These are phyloP conservation scores for Trypethelium eluteriae DNA, from an alignment of 495 filamentous ascomycete species.

Conservation along the genomic window DNA sequence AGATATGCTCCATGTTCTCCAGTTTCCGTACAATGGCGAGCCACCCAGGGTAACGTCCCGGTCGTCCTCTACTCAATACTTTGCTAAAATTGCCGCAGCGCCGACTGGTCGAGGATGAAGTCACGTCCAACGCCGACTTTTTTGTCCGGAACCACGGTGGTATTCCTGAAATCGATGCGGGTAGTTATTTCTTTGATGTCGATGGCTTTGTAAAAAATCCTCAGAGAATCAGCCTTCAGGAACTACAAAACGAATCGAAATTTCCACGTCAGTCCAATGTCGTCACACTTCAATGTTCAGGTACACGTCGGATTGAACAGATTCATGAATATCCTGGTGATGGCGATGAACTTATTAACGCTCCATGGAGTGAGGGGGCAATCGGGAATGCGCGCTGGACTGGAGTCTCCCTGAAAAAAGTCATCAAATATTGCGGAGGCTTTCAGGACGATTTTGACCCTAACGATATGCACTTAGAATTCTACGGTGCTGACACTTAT, in stretches of 20 bases:
- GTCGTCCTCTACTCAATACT: background rate
- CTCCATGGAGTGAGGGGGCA: conserved; percentile 60
- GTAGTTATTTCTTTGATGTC: conserved; percentile 44
- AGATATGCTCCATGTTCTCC: conserved; percentile 61
- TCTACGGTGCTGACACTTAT: conserved; percentile 58
- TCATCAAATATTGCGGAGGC: conserved; percentile 59
- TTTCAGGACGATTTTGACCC: conserved; percentile 33
- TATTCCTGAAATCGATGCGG: conserved; percentile 52
- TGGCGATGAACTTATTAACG: conserved; percentile 60
- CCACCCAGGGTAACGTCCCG: conserved; percentile 40
- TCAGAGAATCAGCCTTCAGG: conserved; percentile 44
- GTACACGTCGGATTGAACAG: conserved; percentile 60
- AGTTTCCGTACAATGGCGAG: conserved; percentile 66
- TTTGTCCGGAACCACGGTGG: conserved; percentile 62
- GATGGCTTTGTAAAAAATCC: conserved; percentile 51
- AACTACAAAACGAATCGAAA: conserved; percentile 46
- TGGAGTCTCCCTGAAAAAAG: conserved; percentile 55
- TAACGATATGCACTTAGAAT: conserved; percentile 51
- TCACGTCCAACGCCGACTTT: conserved; percentile 52
- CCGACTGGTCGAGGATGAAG: conserved; percentile 40
- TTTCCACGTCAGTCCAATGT: conserved; percentile 48
- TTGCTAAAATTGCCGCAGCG: conserved; percentile 12
- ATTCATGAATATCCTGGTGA: conserved; percentile 55
- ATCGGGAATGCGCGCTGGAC: conserved; percentile 58
- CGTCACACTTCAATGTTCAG: conserved; percentile 57